Percentiles rank a stretch among this genome's conserved stretches.
Evolutionary conservation across 2,329 filamentous ascomycete genomes (phyloP).

Genomic region (Bisporella sp.): DNA sequence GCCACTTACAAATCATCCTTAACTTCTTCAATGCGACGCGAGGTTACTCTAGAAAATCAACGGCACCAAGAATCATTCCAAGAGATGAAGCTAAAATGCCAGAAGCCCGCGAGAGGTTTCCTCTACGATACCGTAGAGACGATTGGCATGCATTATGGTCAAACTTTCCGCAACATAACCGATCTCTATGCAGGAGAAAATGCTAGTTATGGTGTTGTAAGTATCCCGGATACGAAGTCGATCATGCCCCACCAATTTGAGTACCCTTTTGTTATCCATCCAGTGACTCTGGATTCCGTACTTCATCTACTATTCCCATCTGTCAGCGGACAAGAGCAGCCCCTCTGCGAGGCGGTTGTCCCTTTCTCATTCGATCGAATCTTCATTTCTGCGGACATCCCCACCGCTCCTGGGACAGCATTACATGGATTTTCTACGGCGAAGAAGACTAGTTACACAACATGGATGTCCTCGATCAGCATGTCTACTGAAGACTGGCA

Average conservation of each 20-base stretch:
- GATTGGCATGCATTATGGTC: conserved; percentile 5
- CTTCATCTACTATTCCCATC: conserved; percentile 24
- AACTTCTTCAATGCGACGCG: neutral
- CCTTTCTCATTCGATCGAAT: conserved; percentile 4
- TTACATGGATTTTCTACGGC: no score
- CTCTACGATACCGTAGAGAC: neutral
- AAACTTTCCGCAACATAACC: conserved; percentile 27
- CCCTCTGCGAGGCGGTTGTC: conserved; percentile 13
- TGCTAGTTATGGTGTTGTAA: neutral
- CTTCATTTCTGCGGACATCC: conserved; percentile 4
- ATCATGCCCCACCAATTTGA: conserved; percentile 38
- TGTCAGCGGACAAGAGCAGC: conserved; percentile 1
- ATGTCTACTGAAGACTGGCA: no score
- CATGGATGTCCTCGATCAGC: no score
- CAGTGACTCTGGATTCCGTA: conserved; percentile 37
- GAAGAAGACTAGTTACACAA: no score
- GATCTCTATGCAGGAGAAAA: conserved; percentile 25
- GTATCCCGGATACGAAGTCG: neutral
- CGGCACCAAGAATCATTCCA: neutral
- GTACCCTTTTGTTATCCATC: conserved; percentile 34
- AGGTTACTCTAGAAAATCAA: neutral
- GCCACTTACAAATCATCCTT: neutral
- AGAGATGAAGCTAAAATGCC: neutral
- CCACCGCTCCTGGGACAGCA: neutral
- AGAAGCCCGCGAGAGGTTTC: neutral